These are phyloP conservation scores for Colletotrichum tofieldiae DNA, from an alignment of 2,329 filamentous ascomycete species.

Conservation along the genomic window DNA sequence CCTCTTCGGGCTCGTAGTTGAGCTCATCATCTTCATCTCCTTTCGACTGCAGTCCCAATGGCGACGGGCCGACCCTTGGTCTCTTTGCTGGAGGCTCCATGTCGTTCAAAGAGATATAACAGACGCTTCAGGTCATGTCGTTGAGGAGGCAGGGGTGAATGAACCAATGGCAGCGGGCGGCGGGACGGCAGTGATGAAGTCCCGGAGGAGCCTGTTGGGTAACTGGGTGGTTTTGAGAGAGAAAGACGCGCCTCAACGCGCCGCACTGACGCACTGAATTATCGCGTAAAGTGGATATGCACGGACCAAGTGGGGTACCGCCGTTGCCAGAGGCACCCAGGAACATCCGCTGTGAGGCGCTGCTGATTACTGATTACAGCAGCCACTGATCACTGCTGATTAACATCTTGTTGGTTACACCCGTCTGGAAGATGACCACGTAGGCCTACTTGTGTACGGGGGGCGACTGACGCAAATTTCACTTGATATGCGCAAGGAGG, in stretches of 20 bases:
- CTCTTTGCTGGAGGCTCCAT: slow-evolving; percentile 77
- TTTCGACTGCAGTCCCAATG: slow-evolving; percentile 51
- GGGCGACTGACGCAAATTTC: neutral
- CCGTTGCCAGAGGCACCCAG: slow-evolving; percentile 20
- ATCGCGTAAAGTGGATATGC: slow-evolving; percentile 37
- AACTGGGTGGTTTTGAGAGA: slow-evolving; percentile 10
- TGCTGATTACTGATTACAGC: neutral
- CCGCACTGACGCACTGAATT: slow-evolving; percentile 6
- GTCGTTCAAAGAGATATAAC: neutral
- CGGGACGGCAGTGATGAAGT: neutral
- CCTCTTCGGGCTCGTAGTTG: slow-evolving; percentile 62
- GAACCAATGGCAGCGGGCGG: neutral
- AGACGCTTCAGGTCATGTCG: neutral
- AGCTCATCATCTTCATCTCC: slow-evolving; percentile 65
- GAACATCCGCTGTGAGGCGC: neutral
- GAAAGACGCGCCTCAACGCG: slow-evolving; percentile 25
- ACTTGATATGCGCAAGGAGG: neutral
- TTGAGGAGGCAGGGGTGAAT: neutral
- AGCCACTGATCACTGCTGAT: neutral
- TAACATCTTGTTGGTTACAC: neutral
- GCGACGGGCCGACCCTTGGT: slow-evolving; percentile 66
- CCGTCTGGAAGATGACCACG: neutral
- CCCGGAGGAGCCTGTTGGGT: neutral
- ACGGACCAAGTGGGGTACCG: slow-evolving; percentile 20
- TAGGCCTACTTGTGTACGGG: neutral